Evolutionary conservation across 371 early-diverging fungal genomes (phyloP), one percentile per base, ranked within the genome.

Genomic region (Scutellospora calospora): DNA sequence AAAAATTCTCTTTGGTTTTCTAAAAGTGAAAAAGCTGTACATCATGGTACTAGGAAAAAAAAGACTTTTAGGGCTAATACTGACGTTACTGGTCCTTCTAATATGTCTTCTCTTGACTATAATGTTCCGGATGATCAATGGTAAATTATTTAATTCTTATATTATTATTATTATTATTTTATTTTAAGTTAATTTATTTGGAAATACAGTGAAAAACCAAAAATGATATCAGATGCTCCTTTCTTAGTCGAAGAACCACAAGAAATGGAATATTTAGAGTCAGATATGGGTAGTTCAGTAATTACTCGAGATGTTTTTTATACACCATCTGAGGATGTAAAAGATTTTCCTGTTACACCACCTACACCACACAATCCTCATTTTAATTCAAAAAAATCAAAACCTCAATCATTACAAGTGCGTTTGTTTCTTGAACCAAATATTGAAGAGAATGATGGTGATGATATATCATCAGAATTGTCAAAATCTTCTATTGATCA

Each of bases 1-100:
- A 76, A 76, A 29, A 74, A 11, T 12, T 57, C 75, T 8, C 5
- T 74, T 55, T 52, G 75, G 75, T 69, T 69, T 35, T 69, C 69
- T 22, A 69, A 69, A 69, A 69, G 41, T 69, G 69, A 69, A 11
- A 22, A 38, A 29, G 27, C 33, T 51, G 22, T 16, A 20, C 75
- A 74, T 31, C 12, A 55, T 9, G 33, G 52, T 33, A 20, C 29
- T 25, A 54, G 31, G 18, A 74, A 16, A 31, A 55, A 38, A 25
- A 35, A n/a, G 55, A 74, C 55, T n/a, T 74, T 55, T 57, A 54
- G 29, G 31, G 33, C 57, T 20, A 57, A 55, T 0, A 20, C 52
- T 74, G 75, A 55, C 18, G n/a, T 35, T 31, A 38, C 5, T 29
- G 75, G 52, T 31, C 31, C 75, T 18, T 14, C 33, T 1, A 74